Evolutionary conservation across 2,329 filamentous ascomycete species (phyloP), one percentile per base, ranked within the genome.

Genomic region (Cytospora paraplurivora): DNA sequence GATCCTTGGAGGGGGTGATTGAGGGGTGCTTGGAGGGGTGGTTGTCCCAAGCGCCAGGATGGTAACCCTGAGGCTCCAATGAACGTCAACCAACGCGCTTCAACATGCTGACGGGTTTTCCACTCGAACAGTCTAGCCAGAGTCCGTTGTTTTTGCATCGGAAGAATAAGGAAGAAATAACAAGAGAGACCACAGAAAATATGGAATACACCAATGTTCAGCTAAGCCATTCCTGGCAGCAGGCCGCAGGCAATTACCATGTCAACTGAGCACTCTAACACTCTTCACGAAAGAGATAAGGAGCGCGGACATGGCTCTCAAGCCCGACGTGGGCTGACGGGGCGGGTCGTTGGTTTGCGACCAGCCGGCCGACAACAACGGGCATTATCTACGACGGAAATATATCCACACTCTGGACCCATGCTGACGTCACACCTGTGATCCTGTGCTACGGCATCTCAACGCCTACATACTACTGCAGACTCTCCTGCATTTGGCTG

Each of bases 381-480:
- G 62, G 56, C 52, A 17, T 56, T 60, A 60, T 52, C 56, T 44
- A 52, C 62, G 62, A 56, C 61, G 56, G 56, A 64, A 56, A 41
- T 37, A 32, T 59, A 47, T 51, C 58, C 47, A 62, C 47, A 32
- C 27, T 35, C 27, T 27, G 52, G 62, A 34, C 54, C 62, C 62
- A 61, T 59, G 49, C 62, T 64, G 62, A 64, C 62, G 62, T 64
- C 62, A 64, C 44, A 7, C 21, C 12, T 38, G 7, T 11, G 33
- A 47, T 8, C n/a, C 41, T 13, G 52, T 60, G 11, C 33, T 34
- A 52, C 34, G 34, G 47, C 34, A 35, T 37, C 52, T 41, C 47
- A 27, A 27, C 27, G 27, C 27, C 27, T 27, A 61, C 57, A 55
- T 32, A 10, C 38, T 11, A 37, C 51, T 17, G n/a, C 35, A 50